Evolutionary conservation across 1,284 basidiomycete species (phyloP), one percentile per base, ranked within the genome.

Genomic region (Schizophyllum commune): DNA sequence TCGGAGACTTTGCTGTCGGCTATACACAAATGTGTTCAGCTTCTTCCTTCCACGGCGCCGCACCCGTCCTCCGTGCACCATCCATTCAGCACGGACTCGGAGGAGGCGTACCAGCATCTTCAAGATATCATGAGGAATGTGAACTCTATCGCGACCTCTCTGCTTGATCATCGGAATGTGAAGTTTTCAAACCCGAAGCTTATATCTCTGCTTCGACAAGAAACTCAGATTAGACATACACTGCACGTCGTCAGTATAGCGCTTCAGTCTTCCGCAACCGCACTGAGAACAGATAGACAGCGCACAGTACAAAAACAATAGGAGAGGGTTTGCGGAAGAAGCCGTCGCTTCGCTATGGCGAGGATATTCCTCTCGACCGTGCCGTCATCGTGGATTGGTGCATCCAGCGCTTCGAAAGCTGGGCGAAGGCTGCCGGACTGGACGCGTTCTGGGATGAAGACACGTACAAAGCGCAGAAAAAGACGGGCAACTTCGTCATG

Each of bases 351-450:
- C 61, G 57, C n/a, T 86, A 83, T 65, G 83, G 83, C 51, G 84
- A 86, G 73, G 83, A 83, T 65, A 78, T 87, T 51, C 85, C 85
- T 8, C 69, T 82, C 34, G 77, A 84, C 52, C 71, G 74, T 8
- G 63, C 69, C 1, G 65, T 71, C 5, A 68, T 84, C 8, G 72
- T 78, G 5, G 76, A 79, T 20, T 87, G 84, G 82, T 83, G 81
- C 67, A 72, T 86, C 20, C 74, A 79, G 2, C 78, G 81, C 21
- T 74, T 91, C 21, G 78, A 81, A 63, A 68, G 78, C 39, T 89
- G 86, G 84, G 83, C 82, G 19, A 77, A 77, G 15, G 73, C 77
- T 22, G 83, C 79, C 13, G 86, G 86, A 51, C 88, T 91, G 87
- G 86, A 89, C 67, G 77, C 83, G 1, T 91, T 88, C 74, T 83